phyloP scores from a whole-genome alignment of 129 eudicot species.

The Solidago caesia region DNA sequence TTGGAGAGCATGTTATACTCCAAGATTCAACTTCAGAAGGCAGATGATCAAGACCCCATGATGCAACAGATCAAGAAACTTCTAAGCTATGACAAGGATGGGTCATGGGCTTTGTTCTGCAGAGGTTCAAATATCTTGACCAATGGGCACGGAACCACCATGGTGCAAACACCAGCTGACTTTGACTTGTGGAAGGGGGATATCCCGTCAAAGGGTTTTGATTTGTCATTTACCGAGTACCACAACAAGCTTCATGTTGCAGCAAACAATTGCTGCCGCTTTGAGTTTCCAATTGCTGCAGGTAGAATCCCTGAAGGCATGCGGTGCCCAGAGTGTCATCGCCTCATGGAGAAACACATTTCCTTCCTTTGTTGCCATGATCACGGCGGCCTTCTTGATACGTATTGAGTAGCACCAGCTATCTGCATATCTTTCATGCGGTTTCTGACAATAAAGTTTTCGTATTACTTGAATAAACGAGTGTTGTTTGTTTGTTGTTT shows the following conservation, averaged over 20 bases:
- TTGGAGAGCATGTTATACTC: slow-evolving; percentile 81
- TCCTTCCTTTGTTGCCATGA: slow-evolving; percentile 78
- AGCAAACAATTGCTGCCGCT: slow-evolving; percentile 47
- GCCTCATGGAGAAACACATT: slow-evolving; percentile 58
- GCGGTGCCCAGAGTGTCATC: slow-evolving; percentile 71
- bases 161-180: slow-evolving; percentile 38
- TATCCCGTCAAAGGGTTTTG: slow-evolving; percentile 43
- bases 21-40: slow-evolving; percentile 51
- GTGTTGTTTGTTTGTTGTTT: slow-evolving; percentile 22
- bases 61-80: slow-evolving; percentile 67
- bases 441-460: neutral
- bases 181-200: slow-evolving; percentile 50
- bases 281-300: slow-evolving; percentile 51
- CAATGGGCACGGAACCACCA: slow-evolving; percentile 40
- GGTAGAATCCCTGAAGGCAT: slow-evolving; percentile 59
- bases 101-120: slow-evolving; percentile 67
- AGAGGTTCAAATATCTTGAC: slow-evolving; percentile 51
- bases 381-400: slow-evolving; percentile 25
- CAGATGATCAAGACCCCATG: slow-evolving; percentile 49
- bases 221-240: slow-evolving; percentile 38
- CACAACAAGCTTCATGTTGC: slow-evolving; percentile 41
- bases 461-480: slow-evolving; percentile 16
- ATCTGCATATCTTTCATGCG: neutral
- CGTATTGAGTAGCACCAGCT: neutral
- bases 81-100: slow-evolving; percentile 59